Evolutionary conservation across 305 asterid species (phyloP).

Genomic region (Petunia hybrid): DNA sequence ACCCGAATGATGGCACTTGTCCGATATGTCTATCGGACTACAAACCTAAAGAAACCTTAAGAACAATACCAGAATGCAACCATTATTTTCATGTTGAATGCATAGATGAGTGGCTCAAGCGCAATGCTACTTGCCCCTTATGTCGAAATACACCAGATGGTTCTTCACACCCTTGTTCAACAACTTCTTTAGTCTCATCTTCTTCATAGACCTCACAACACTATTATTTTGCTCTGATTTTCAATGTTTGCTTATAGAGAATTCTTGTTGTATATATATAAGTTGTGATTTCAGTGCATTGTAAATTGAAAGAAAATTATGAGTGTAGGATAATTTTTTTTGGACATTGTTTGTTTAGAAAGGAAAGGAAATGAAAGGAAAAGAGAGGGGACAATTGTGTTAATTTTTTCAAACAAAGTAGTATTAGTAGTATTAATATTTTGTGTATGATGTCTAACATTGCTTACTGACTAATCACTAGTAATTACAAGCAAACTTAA

Average conservation of each 20-base stretch:
- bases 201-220: neutral
- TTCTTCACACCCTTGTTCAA: constrained; percentile 43
- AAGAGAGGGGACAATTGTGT: neutral
- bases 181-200: constrained; percentile 39
- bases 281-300: neutral
- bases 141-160: constrained; percentile 67
- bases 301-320: constrained; percentile 21
- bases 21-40: constrained; percentile 70
- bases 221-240: neutral
- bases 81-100: constrained; percentile 69
- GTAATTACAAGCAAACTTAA: neutral
- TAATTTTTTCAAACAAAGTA: neutral
- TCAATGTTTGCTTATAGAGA: neutral
- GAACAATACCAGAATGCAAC: constrained; percentile 70
- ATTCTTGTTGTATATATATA: constrained; percentile 17
- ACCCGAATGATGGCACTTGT: constrained; percentile 54
- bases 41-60: constrained; percentile 58
- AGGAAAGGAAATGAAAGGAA: neutral
- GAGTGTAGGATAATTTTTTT: constrained; percentile 5
- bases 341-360: constrained; percentile 7
- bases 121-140: constrained; percentile 71
- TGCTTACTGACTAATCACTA: neutral
- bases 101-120: constrained; percentile 78
- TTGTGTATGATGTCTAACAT: too few species aligned
- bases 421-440: too few species aligned